A percentile compares a stretch with the other conserved stretches of the same genome.
Conservation (phyloP, 75 land plant species). For the Chamaecyparis obtusa region DNA sequence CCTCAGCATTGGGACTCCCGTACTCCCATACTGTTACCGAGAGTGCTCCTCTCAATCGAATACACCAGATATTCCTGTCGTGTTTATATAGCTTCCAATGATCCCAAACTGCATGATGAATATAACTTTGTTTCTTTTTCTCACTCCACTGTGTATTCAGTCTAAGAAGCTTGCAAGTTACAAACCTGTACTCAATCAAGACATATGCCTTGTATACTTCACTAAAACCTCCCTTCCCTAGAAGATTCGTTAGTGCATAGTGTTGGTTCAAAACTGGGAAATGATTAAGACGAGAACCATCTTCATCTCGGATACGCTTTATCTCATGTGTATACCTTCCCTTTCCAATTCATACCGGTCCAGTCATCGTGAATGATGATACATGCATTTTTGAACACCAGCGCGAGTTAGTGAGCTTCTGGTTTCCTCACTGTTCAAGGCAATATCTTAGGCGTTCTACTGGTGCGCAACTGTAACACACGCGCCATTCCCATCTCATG, state of each 20-base stretch:
- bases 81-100: too few species aligned
- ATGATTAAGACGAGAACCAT: slow-evolving; percentile 94
- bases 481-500: too few species aligned
- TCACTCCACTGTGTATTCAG: slow-evolving; percentile 95
- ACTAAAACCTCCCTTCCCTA: slow-evolving; percentile 98
- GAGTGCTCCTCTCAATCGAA: too few species aligned
- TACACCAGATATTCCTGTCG: too few species aligned
- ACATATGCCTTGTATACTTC: slow-evolving; percentile 99
- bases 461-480: too few species aligned
- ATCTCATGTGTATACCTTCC: slow-evolving; percentile 90
- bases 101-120: slow-evolving; percentile 95
- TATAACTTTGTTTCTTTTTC: slow-evolving; percentile 95
- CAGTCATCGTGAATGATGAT: too few species aligned
- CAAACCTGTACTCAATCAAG: slow-evolving; percentile 89
- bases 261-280: slow-evolving; percentile 87
- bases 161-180: slow-evolving; percentile 97
- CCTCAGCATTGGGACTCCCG: too few species aligned
- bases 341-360: slow-evolving; percentile 88
- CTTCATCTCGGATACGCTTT: slow-evolving; percentile 94
- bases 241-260: slow-evolving; percentile 90
- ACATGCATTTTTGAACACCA: too few species aligned
- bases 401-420: too few species aligned
- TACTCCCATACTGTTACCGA: too few species aligned
- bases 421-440: too few species aligned
- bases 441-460: too few species aligned